Conservation (phyloP, 352 stramenopile genomes). For the Phytophthora quininea region DNA sequence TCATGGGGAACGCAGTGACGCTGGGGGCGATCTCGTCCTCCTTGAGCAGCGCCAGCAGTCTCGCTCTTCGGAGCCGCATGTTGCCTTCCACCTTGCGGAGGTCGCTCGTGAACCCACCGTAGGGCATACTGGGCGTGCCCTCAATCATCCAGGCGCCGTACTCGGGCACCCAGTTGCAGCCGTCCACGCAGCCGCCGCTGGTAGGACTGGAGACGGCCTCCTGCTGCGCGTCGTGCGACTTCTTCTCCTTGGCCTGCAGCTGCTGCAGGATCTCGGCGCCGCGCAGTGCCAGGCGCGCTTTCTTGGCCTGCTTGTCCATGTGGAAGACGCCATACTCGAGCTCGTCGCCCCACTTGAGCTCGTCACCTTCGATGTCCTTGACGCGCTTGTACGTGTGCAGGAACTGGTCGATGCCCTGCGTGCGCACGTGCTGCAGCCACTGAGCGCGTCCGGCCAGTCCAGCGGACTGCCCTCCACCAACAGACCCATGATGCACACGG, state of each 20-base stretch:
- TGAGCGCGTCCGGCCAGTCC: slow-evolving; percentile 95
- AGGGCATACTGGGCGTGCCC: slow-evolving; percentile 94
- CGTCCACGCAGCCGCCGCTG: slow-evolving; percentile 62
- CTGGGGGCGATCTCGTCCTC: slow-evolving; percentile 97
- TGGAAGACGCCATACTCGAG: slow-evolving; percentile 99
- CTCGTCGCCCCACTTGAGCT: slow-evolving; percentile 98
- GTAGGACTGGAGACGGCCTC: slow-evolving; percentile 19
- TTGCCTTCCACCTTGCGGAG: slow-evolving; percentile 97
- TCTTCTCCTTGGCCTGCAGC: slow-evolving; percentile 90
- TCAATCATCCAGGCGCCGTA: slow-evolving; percentile 99
- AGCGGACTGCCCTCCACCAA: slow-evolving; percentile 94
- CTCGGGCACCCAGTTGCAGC: slow-evolving; percentile 98
- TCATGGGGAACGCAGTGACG: slow-evolving; percentile 96
- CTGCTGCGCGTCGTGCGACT: slow-evolving; percentile 34
- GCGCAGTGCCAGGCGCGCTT: slow-evolving; percentile 90
- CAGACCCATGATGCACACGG: slow-evolving; percentile 58
- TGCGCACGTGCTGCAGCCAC: slow-evolving; percentile 95
- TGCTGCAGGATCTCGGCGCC: slow-evolving; percentile 95
- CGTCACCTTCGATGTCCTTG: slow-evolving; percentile 95
- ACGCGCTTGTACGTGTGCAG: slow-evolving; percentile 96
- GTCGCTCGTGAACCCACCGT: slow-evolving; percentile 95
- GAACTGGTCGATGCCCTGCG: slow-evolving; percentile 97
- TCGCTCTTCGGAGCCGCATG: slow-evolving; percentile 96
- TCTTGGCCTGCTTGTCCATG: slow-evolving; percentile 88
- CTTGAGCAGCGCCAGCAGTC: slow-evolving; percentile 93